Conservation (phyloP, 805 yeast genomes). For the Saccharomycopsis sp. region DNA sequence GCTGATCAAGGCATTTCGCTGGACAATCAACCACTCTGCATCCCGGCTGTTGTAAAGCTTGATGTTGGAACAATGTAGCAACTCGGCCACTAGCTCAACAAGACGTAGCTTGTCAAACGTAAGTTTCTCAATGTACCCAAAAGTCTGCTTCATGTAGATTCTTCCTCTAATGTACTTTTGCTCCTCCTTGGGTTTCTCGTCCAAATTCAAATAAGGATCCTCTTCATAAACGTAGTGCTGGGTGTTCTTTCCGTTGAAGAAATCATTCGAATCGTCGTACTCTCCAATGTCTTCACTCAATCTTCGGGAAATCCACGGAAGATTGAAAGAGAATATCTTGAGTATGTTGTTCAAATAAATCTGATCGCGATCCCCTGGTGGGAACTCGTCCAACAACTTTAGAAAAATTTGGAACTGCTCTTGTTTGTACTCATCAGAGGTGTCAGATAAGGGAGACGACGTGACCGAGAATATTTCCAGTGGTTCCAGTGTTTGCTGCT, state of each 20-base stretch:
- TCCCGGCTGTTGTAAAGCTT: conserved; percentile 72
- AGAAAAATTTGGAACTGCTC: no score
- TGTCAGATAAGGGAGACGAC: conserved; percentile 21
- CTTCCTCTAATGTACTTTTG: conserved; percentile 4
- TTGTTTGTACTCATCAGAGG: conserved; percentile 6
- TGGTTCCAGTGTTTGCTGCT: background rate
- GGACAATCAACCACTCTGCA: conserved; percentile 57
- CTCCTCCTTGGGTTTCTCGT: background rate
- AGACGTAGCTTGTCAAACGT: conserved; percentile 88
- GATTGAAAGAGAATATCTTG: conserved; percentile 60
- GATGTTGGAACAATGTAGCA: conserved; percentile 95
- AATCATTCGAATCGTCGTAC: conserved; percentile 10
- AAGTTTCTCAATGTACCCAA: conserved; percentile 28
- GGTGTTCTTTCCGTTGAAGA: no score
- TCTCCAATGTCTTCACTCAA: conserved; percentile 23
- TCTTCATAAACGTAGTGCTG: no score
- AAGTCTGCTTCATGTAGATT: conserved; percentile 12
- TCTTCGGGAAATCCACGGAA: conserved; percentile 55
- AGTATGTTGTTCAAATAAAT: conserved; percentile 84
- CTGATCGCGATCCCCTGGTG: conserved; percentile 92
- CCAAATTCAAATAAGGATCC: conserved; percentile 7
- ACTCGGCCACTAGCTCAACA: conserved; percentile 87
- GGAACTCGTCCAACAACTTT: conserved; percentile 64
- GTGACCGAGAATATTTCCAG: background rate
- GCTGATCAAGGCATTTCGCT: conserved; percentile 50